These are phyloP conservation scores for Prillingera fragicola DNA, from an alignment of 1,284 basidiomycete species.

Conservation along the genomic window DNA sequence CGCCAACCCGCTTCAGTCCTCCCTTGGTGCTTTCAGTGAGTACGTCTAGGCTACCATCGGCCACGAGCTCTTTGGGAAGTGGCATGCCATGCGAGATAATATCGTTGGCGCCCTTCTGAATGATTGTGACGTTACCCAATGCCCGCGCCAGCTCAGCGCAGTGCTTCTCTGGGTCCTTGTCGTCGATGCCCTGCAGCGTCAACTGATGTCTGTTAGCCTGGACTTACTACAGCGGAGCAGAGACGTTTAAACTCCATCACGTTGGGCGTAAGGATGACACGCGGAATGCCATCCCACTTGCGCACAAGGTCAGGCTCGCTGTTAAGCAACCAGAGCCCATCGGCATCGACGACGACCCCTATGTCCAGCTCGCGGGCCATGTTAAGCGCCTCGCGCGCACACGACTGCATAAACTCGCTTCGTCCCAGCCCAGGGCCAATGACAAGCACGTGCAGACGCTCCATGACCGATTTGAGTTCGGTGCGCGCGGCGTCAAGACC, in stretches of 20 bases:
- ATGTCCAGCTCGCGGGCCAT: conserved; percentile 58
- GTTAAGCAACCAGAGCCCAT: conserved; percentile 54
- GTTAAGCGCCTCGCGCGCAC: conserved; percentile 51
- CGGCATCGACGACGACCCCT: conserved; percentile 90
- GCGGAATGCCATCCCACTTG: conserved; percentile 52
- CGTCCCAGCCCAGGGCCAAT: conserved; percentile 90
- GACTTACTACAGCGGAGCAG: conserved; percentile 63
- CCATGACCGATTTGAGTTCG: conserved; percentile 64
- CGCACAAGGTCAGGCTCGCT: conserved; percentile 63
- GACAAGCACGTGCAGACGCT: conserved; percentile 83
- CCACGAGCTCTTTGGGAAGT: conserved; percentile 28
- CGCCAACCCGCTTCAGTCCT: conserved; percentile 86
- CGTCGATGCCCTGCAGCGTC: conserved; percentile 49
- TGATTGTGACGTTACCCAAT: conserved; percentile 79
- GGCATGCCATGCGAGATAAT: conserved; percentile 48
- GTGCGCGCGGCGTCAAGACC: conserved; percentile 28
- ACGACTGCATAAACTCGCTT: conserved; percentile 80
- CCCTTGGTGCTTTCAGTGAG: conserved; percentile 51
- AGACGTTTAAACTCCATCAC: conserved; percentile 87
- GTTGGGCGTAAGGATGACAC: conserved; percentile 73
- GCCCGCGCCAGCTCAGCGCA: conserved; percentile 62
- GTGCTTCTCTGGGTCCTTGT: conserved; percentile 51
- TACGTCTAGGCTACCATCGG: conserved; percentile 11
- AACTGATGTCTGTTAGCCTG: neutral
- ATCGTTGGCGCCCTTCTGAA: conserved; percentile 79